Base-by-base conservation (phyloP, 2,329 filamentous ascomycete species). In the Colletotrichum musicola region DNA sequence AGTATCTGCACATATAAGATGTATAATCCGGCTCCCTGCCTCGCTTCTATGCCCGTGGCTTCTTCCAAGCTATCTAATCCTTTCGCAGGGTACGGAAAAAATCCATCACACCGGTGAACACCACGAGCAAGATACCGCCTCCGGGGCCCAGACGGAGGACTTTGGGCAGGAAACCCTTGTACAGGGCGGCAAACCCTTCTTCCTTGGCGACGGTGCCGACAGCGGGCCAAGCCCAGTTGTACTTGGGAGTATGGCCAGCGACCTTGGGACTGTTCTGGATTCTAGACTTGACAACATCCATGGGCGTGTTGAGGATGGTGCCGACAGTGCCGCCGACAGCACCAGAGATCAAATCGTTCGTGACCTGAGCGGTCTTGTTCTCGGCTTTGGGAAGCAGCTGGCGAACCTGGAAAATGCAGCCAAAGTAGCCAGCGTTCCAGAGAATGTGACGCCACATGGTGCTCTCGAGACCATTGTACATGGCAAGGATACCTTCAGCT, bases 161-260 rank as follows among this genome's bases (percentile, higher is more conserved):
- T 89, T 99, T 99, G 74, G 96, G 96, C 71, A 96, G 77, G 87
- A 99, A 99, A 16, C 96, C 96, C 88, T 98, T 99, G 88, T 99
- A 99, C 69, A 99, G 85, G 46, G 96, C 96, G 55, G 82, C 83
- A 78, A 97, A 95, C 5, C 96, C 96, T 82, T 99, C 96, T 83
- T 99, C 96, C 83, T 89, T 93, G 82, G 94, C 90, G 69, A 99
- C 93, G 7, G 93, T 96, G 64, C 88, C 91, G 58, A 98, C 85
- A 22, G 94, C 90, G 54, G 94, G 93, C 89, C 91, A 97, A 38
- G 96, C 96, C 96, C 96, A 99, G 88, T 98, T 98, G 86, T 99
- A 99, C 88, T 99, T 99, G 77, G 93, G 93, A 22, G 90, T 83
- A 62, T 88, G 85, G 5, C 96, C 96, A n/a, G 92, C 80, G 46